A percentile compares a stretch with the other conserved stretches of the same genome.
Evolutionary conservation across 768 basidiomycete species (phyloP).

Genomic region (Russula emetica): DNA sequence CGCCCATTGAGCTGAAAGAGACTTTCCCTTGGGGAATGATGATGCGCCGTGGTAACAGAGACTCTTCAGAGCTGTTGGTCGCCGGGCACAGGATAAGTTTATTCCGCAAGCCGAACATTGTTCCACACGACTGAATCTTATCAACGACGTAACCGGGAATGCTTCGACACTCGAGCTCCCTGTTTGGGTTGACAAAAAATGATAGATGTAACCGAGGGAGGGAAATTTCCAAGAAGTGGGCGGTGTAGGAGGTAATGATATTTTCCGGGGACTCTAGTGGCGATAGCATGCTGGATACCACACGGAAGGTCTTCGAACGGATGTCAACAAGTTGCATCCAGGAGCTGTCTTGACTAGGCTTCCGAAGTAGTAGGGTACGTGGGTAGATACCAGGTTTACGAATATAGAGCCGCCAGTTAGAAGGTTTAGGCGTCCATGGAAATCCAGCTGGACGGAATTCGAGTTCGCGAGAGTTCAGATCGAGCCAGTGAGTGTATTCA

Average conservation of each 20-base stretch:
- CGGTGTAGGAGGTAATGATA: background rate
- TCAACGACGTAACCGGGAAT: slow-evolving; percentile 44
- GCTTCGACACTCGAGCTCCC: slow-evolving; percentile 39
- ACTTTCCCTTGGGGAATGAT: slow-evolving; percentile 16
- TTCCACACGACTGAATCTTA: slow-evolving; percentile 39
- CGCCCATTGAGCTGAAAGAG: background rate
- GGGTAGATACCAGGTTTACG: too few species aligned
- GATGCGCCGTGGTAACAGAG: background rate
- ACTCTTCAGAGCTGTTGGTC: background rate
- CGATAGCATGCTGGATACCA: slow-evolving; percentile 4
- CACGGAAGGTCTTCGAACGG: slow-evolving; percentile 1
- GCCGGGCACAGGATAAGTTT: slow-evolving; percentile 28
- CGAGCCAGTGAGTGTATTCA: slow-evolving; percentile 38
- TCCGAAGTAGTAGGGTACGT: background rate
- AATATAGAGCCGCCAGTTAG: slow-evolving; percentile 32
- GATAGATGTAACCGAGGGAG: slow-evolving; percentile 42
- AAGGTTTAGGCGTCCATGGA: slow-evolving; percentile 32
- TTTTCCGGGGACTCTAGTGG: background rate
- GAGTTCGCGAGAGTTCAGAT: slow-evolving; percentile 28
- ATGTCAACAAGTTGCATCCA: slow-evolving; percentile 5
- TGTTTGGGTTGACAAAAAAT: slow-evolving; percentile 37
- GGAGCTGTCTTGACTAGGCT: background rate
- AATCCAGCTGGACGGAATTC: slow-evolving; percentile 36
- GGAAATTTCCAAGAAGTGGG: slow-evolving; percentile 23
- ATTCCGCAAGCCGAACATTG: slow-evolving; percentile 43